phyloP scores from a whole-genome alignment of 192 early-diverging fungal species.

The Podila clonocystis region DNA sequence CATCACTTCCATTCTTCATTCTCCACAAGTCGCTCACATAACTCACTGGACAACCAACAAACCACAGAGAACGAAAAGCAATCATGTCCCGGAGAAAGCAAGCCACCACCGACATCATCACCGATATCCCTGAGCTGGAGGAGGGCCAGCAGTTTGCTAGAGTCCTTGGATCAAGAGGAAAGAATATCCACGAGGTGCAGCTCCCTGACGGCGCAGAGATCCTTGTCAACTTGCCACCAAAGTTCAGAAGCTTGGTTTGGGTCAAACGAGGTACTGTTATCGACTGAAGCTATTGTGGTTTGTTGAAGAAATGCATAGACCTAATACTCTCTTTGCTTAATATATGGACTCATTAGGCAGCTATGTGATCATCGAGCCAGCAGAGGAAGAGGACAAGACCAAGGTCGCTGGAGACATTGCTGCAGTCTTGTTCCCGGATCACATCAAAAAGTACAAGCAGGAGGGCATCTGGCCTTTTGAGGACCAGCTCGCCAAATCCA shows the following conservation, averaged over 20 bases:
- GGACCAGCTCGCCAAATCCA: conserved; percentile 15
- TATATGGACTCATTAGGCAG: conserved; percentile 51
- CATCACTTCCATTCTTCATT: background rate
- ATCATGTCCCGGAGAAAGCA: conserved; percentile 51
- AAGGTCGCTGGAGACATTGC: conserved; percentile 85
- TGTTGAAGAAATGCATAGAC: background rate
- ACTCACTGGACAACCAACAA: background rate
- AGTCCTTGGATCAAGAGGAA: conserved; percentile 73
- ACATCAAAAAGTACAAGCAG: conserved; percentile 75
- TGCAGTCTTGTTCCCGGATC: conserved; percentile 75
- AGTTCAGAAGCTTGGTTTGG: conserved; percentile 85
- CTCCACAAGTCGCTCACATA: background rate
- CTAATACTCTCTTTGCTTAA: background rate
- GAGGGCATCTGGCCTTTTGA: conserved; percentile 68
- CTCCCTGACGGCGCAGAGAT: conserved; percentile 61
- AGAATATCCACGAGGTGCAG: conserved; percentile 77
- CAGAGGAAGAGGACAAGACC: conserved; percentile 58
- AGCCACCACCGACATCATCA: conserved; percentile 43
- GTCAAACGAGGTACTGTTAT: conserved; percentile 74
- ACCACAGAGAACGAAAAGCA: background rate
- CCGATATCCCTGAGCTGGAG: conserved; percentile 34
- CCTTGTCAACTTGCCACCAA: conserved; percentile 78
- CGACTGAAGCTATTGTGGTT: background rate
- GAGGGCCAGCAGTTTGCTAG: conserved; percentile 63
- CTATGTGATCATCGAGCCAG: conserved; percentile 73